Conservation (phyloP, 768 basidiomycete genomes). For the Leccinellum albellum region DNA sequence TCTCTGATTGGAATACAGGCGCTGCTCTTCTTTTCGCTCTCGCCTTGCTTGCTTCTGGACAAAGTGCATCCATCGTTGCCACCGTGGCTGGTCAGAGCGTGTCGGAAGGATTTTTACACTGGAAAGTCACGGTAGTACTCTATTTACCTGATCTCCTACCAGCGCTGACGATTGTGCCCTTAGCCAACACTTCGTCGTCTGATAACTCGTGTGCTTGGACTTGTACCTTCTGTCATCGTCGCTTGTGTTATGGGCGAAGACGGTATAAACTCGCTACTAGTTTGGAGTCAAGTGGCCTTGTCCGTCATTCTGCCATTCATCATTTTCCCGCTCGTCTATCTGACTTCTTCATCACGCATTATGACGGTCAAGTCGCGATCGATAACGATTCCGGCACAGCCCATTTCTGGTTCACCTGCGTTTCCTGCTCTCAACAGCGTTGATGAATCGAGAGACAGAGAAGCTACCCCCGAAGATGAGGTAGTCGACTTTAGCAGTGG, state of each 20-base stretch:
- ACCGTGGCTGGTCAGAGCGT: constrained; percentile 90
- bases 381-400: not conserved
- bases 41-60: constrained; percentile 79
- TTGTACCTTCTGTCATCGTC: constrained; percentile 79
- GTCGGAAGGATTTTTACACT: constrained; percentile 84
- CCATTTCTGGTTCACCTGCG: not conserved
- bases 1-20: constrained; percentile 37
- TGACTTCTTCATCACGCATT: constrained; percentile 61
- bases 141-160: constrained; percentile 16
- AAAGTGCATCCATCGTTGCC: constrained; percentile 86
- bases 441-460: not conserved
- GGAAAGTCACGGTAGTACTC: constrained; percentile 66
- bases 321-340: constrained; percentile 73
- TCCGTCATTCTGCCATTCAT: constrained; percentile 84
- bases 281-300: constrained; percentile 80
- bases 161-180: constrained; percentile 22
- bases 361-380: constrained; percentile 54
- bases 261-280: constrained; percentile 78
- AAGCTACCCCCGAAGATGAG: constrained; percentile 28
- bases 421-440: not conserved
- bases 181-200: constrained; percentile 78
- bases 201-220: constrained; percentile 73
- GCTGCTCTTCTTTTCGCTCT: constrained; percentile 87
- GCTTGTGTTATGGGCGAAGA: constrained; percentile 64
- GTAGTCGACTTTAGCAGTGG: constrained; percentile 64